Percentiles rank a stretch among this genome's conserved stretches.
Conservation (phyloP, 129 eudicot genomes). For the Kitagawia praeruptora region DNA sequence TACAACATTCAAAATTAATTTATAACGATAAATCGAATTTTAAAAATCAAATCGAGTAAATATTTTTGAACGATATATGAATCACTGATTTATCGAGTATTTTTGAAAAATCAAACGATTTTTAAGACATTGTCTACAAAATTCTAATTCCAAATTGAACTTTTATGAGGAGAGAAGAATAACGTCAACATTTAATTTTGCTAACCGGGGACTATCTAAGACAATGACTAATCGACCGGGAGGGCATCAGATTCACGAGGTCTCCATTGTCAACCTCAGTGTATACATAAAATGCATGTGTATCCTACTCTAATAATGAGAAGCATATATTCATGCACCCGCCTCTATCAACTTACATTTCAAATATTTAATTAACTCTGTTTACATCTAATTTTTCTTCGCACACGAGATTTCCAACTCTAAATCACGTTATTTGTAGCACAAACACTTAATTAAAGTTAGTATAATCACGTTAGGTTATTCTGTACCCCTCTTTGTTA, state of each 20-base stretch:
- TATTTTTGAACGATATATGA: too few relatives aligned
- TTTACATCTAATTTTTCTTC: not conserved
- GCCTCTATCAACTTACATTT: not conserved
- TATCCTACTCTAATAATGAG: not conserved
- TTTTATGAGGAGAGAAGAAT: not conserved
- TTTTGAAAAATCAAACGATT: too few relatives aligned
- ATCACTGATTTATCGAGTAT: too few relatives aligned
- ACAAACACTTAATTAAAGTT: not conserved
- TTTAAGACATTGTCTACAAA: too few relatives aligned
- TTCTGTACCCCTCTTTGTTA: not conserved
- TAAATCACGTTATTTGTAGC: not conserved
- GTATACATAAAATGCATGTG: not conserved
- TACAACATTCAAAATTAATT: too few relatives aligned
- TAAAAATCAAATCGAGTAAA: too few relatives aligned
- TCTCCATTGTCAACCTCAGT: not conserved
- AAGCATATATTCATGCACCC: not conserved
- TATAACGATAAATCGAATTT: too few relatives aligned
- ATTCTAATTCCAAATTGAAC: not conserved
- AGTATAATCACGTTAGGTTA: not conserved
- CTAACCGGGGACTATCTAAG: not conserved
- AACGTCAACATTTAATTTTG: not conserved
- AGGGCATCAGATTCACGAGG: slow-evolving; percentile 1
- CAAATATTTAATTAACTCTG: not conserved
- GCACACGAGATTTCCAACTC: not conserved
- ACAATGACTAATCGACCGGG: not conserved